Base-by-base conservation (phyloP, 768 basidiomycete species). In the Cystobasidium ongulense region DNA sequence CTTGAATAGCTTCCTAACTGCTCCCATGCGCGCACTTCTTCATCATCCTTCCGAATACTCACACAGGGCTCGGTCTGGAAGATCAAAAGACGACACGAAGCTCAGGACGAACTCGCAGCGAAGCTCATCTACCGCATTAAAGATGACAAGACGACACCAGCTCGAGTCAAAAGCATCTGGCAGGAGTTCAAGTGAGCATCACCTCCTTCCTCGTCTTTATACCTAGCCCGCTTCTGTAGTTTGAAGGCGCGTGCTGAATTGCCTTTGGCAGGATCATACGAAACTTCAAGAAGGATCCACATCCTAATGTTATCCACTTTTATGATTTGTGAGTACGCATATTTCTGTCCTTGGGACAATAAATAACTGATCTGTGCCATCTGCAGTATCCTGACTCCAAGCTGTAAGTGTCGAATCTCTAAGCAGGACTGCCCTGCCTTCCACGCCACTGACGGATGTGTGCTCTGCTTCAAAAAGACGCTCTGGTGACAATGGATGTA, bases 241-340 rank as follows among this genome's bases (percentile, higher is more conserved):
- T 46, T 29, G 54, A n/a, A n/a, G n/a, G n/a, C 46, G 15, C 46
- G 27, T 63, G 33, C 21, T 54, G 11, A 50, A 4, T 8, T 4
- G 46, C 21, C 38, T 31, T 23, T 25, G 18, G 13, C 63, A 78
- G 77, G 85, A 89, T 94, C 78, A 88, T 97, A 74, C 85, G 90
- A 77, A 84, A 87, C 13, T 87, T 97, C 81, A 90, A 89, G 82
- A 82, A 87, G 54, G 89, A 92, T 78, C 87, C 88, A 10, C 95
- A 97, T 80, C 93, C 92, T 0, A 90, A 90, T 75, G 89, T 98
- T 81, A 90, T 98, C 75, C 87, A 87, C 13, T 97, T 98, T 82
- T 88, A 93, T 78, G 89, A 90, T 1, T 97, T 98, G 68, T 71
- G 31, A 84, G 89, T 95, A 80, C 90, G 8, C 41, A 21, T 25